These are phyloP conservation scores for Castanopsis chinensis DNA, from an alignment of 306 rosid genomes.

Conservation along the genomic window DNA sequence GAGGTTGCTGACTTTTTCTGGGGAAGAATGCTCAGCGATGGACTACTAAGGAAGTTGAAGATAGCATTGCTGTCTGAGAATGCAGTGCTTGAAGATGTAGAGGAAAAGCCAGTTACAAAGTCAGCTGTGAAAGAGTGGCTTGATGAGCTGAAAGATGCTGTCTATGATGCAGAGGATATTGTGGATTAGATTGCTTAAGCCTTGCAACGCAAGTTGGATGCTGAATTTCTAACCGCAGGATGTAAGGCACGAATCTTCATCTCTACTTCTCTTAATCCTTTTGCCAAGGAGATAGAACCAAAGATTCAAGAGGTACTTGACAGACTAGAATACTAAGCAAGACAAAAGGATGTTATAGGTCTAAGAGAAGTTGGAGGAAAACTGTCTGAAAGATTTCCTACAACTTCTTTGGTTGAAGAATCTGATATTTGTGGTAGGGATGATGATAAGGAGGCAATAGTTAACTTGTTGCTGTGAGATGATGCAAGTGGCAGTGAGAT, in stretches of 20 bases:
- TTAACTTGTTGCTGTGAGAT: no score
- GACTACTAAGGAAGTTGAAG: constrained; percentile 1
- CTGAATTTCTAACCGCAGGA: no score
- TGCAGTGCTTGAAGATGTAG: constrained; percentile 21
- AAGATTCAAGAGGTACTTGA: no score
- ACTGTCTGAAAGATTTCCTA: not conserved
- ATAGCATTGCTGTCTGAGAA: not conserved
- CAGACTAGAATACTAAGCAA: not conserved
- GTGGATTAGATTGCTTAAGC: no score
- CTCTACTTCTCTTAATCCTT: no score
- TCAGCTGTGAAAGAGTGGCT: constrained; percentile 9
- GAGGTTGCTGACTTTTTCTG: not conserved
- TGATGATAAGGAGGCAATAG: no score
- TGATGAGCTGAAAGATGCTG: constrained; percentile 1
- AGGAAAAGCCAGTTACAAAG: constrained; percentile 7
- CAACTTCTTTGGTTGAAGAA: constrained; percentile 1
- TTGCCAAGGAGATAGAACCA: no score
- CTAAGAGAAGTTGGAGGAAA: not conserved
- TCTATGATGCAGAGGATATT: not conserved
- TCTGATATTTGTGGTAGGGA: no score
- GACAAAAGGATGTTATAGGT: not conserved
- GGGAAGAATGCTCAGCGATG: not conserved
- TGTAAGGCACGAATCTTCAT: no score
- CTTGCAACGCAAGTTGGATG: no score
- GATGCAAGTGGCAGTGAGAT: no score